Percentiles rank a stretch among this genome's conserved stretches.
These are phyloP conservation scores for Stagonosporopsis rhizophila DNA, from an alignment of 2,329 filamentous ascomycete genomes.

Conservation along the genomic window DNA sequence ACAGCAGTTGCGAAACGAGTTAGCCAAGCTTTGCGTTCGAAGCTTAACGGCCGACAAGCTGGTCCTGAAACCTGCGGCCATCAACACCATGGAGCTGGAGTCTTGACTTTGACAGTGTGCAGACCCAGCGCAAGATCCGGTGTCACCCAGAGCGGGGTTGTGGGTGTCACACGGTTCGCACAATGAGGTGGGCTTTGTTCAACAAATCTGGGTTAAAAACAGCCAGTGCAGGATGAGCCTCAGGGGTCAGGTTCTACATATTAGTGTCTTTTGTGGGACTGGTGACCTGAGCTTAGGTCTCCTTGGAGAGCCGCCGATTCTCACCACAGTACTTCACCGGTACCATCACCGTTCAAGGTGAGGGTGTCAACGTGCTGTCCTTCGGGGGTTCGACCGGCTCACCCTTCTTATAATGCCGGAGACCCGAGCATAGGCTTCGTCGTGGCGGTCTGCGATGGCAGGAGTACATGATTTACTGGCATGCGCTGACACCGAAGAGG, in stretches of 20 bases:
- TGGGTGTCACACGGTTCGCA: conserved; percentile 2
- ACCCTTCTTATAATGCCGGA: not conserved
- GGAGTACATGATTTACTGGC: not conserved
- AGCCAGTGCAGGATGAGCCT: conserved; percentile 7
- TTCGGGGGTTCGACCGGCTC: not conserved
- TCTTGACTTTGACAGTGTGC: conserved; percentile 3
- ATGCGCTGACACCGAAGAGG: not conserved
- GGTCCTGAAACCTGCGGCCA: conserved; percentile 1
- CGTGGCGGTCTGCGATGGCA: not conserved
- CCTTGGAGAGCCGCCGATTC: not conserved
- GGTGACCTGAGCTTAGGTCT: not conserved
- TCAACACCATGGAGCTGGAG: not conserved
- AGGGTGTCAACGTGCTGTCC: not conserved
- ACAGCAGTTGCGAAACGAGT: conserved; percentile 14
- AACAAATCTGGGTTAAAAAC: conserved; percentile 1
- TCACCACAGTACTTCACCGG: not conserved
- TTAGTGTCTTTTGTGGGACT: conserved; percentile 6
- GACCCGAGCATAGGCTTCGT: not conserved
- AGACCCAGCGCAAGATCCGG: conserved; percentile 3
- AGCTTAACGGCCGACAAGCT: conserved; percentile 10
- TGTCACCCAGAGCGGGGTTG: conserved; percentile 3
- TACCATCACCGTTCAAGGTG: not conserved
- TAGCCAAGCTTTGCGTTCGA: conserved; percentile 9
- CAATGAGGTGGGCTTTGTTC: not conserved
- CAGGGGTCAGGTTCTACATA: conserved; percentile 3